Evolutionary conservation across 306 rosid genomes (phyloP).

Genomic region (Trichosanthes cucumerina): DNA sequence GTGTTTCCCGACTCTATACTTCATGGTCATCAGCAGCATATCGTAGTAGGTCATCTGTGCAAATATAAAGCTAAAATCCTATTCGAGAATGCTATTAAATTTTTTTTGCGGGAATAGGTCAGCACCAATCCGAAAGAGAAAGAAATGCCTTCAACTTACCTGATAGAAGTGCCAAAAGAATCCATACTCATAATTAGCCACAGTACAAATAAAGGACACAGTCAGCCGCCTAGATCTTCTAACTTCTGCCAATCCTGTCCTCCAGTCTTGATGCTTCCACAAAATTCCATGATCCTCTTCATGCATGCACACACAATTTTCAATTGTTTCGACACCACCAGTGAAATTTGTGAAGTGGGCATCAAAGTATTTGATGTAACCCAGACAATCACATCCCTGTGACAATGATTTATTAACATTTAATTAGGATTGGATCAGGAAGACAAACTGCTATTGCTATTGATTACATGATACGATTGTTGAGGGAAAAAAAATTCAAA

Average conservation of each 20-base stretch:
- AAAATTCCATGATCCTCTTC: slow-evolving; percentile 85
- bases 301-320: slow-evolving; percentile 73
- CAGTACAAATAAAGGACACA: slow-evolving; percentile 70
- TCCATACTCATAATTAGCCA: slow-evolving; percentile 87
- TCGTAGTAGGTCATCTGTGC: background rate
- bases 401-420: slow-evolving; percentile 14
- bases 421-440: background rate
- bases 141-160: slow-evolving; percentile 36
- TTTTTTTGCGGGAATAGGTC: background rate
- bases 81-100: background rate
- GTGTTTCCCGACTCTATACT: background rate
- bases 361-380: slow-evolving; percentile 80
- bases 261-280: slow-evolving; percentile 96
- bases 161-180: slow-evolving; percentile 87
- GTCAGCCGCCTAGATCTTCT: slow-evolving; percentile 76
- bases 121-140: background rate
- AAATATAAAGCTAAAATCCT: background rate
- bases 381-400: slow-evolving; percentile 90
- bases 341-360: slow-evolving; percentile 81
- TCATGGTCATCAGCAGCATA: background rate
- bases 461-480: slow-evolving; percentile 2
- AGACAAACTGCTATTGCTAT: background rate
- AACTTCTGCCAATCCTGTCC: slow-evolving; percentile 86
- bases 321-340: slow-evolving; percentile 71
- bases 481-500: slow-evolving; percentile 11